These are phyloP conservation scores for Candida sithepensis DNA, from an alignment of 805 yeast genomes.

Conservation along the genomic window DNA sequence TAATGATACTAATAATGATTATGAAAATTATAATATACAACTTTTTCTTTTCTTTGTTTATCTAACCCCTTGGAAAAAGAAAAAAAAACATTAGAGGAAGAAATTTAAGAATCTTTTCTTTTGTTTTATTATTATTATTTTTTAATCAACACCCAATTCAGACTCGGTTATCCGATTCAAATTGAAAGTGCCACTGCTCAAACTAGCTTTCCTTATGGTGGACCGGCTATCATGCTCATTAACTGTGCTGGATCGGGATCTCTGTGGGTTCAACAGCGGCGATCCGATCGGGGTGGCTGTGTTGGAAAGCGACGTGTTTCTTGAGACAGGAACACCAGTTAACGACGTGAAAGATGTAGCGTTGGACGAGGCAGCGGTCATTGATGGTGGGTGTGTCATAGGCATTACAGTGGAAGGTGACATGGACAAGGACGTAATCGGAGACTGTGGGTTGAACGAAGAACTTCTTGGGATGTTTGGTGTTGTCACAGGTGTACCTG, in stretches of 20 bases:
- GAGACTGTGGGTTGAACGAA: slow-evolving; percentile 2
- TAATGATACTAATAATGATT: no score
- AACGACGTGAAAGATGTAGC: background rate
- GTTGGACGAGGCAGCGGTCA: background rate
- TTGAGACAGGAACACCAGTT: background rate
- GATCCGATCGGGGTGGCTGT: slow-evolving; percentile 9
- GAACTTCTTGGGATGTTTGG: background rate
- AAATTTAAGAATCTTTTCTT: background rate
- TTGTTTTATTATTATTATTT: no score
- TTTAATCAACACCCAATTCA: background rate
- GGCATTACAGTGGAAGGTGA: background rate
- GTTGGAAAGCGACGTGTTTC: background rate
- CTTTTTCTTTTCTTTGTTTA: no score
- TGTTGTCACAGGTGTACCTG: slow-evolving; percentile 3
- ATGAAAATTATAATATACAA: no score
- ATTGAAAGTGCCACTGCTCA: slow-evolving; percentile 1
- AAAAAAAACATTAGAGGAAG: background rate
- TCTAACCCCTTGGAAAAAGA: no score
- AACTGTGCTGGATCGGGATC: slow-evolving; percentile 23
- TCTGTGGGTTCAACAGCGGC: slow-evolving; percentile 10
- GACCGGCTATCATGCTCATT: slow-evolving; percentile 17
- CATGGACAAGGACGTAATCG: background rate
- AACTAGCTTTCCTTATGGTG: slow-evolving; percentile 7
- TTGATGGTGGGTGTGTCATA: background rate
- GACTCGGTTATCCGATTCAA: slow-evolving; percentile 7